phyloP scores from a whole-genome alignment of 108 stramenopile species.

The Nitzschia sp. region DNA sequence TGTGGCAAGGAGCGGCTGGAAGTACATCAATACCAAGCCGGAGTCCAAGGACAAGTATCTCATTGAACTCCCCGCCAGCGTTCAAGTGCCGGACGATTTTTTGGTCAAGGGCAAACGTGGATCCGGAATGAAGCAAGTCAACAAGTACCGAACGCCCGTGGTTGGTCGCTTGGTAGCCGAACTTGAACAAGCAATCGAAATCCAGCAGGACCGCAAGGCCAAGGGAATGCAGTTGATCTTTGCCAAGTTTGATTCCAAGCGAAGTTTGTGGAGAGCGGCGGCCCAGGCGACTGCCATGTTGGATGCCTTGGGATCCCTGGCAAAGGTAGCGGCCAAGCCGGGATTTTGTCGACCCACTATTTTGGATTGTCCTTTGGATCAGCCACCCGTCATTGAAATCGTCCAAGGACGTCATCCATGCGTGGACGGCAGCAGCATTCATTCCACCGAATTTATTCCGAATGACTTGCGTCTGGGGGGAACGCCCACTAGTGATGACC shows the following conservation, averaged over 20 bases:
- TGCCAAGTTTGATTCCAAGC: conserved; percentile 90
- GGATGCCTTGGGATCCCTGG: conserved; percentile 94
- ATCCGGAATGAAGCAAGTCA: conserved; percentile 82
- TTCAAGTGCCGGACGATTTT: conserved; percentile 89
- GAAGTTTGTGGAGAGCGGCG: conserved; percentile 87
- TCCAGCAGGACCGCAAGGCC: conserved; percentile 85
- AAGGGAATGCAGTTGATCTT: conserved; percentile 93
- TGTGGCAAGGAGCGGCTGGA: conserved; percentile 61
- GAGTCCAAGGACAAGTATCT: conserved; percentile 96
- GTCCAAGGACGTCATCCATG: conserved; percentile 94
- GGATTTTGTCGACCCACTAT: conserved; percentile 79
- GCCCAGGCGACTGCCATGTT: conserved; percentile 87
- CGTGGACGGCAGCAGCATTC: conserved; percentile 72
- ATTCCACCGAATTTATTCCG: conserved; percentile 89
- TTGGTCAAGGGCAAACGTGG: conserved; percentile 88
- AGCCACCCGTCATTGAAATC: conserved; percentile 67
- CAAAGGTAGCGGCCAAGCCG: conserved; percentile 75
- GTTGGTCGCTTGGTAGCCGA: conserved; percentile 79
- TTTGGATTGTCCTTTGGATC: conserved; percentile 60
- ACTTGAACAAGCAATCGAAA: conserved; percentile 79
- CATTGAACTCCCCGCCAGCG: conserved; percentile 79
- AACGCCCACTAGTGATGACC: conserved; percentile 15
- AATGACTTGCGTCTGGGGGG: conserved; percentile 89
- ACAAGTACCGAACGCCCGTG: conserved; percentile 85
- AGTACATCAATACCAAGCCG: conserved; percentile 85